These are phyloP conservation scores for Oryza australiensis DNA, from an alignment of 176 grass and related monocot genomes.

Conservation along the genomic window DNA sequence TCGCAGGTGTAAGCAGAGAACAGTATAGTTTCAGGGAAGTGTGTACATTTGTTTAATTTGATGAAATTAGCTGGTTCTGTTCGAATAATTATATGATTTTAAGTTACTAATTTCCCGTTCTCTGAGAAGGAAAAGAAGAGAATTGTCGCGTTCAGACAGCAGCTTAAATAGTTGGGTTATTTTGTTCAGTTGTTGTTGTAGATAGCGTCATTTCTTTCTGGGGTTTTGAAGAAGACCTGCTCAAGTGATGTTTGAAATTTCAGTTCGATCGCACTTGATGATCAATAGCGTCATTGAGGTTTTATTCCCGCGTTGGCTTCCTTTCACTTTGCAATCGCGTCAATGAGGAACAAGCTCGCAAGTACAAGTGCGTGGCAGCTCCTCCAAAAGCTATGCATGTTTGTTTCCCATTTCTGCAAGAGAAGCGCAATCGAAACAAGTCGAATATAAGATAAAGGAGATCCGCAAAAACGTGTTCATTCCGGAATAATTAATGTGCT, in stretches of 20 bases:
- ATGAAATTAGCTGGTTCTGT: too few species aligned
- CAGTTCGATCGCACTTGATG: not conserved
- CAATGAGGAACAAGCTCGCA: not conserved
- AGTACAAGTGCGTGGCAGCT: not conserved
- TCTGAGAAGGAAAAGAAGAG: not conserved
- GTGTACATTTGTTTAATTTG: not conserved
- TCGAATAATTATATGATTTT: too few species aligned
- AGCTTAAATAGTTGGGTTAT: not conserved
- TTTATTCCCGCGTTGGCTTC: not conserved
- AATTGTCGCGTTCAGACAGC: not conserved
- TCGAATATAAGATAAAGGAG: not conserved
- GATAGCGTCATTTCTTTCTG: not conserved
- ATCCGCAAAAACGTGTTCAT: not conserved
- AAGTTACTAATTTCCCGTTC: not conserved
- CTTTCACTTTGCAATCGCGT: not conserved
- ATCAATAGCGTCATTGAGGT: not conserved
- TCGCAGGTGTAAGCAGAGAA: too few species aligned
- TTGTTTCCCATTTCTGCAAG: not conserved
- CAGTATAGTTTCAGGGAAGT: not conserved
- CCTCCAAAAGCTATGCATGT: not conserved
- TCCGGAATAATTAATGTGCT: not conserved
- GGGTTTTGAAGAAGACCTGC: not conserved
- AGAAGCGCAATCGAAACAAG: not conserved
- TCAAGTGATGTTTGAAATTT: not conserved
- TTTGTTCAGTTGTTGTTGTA: not conserved